phyloP scores from a whole-genome alignment of 1,284 basidiomycete species.

The Cutaneotrichosporon dermatis region DNA sequence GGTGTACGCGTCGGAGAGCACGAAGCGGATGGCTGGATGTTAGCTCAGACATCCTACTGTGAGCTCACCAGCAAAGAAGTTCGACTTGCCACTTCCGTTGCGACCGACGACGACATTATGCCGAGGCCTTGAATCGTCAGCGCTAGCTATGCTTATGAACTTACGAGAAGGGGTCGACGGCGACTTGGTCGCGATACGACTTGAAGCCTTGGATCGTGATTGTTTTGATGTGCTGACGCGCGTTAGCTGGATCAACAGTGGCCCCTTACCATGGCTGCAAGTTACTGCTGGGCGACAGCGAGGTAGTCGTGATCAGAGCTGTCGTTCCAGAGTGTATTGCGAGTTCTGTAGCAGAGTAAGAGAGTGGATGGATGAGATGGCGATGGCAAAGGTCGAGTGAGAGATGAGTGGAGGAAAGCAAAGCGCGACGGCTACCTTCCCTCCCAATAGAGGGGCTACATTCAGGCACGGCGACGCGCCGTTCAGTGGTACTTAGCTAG shows the following conservation, averaged over 20 bases:
- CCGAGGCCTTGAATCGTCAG: slow-evolving; percentile 57
- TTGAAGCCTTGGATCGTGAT: slow-evolving; percentile 94
- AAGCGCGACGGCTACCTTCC: neutral
- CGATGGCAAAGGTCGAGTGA: neutral
- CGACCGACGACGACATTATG: slow-evolving; percentile 93
- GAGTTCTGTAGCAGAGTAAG: too few relatives aligned
- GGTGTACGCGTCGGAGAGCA: slow-evolving; percentile 94
- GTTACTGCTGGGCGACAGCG: neutral
- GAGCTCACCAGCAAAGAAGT: slow-evolving; percentile 79
- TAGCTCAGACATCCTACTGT: neutral
- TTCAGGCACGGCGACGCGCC: slow-evolving; percentile 6
- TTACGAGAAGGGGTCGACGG: slow-evolving; percentile 5
- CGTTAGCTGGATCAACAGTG: neutral
- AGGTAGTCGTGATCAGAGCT: neutral
- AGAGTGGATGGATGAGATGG: neutral
- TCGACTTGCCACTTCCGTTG: slow-evolving; percentile 94
- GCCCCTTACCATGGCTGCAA: neutral
- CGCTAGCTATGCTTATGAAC: slow-evolving; percentile 24
- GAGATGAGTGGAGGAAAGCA: neutral
- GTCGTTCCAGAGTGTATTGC: neutral
- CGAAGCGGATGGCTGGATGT: slow-evolving; percentile 81
- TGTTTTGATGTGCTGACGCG: slow-evolving; percentile 74
- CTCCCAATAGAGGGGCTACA: neutral
- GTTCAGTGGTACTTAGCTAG: too few relatives aligned
- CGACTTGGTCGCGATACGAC: slow-evolving; percentile 69